A percentile compares a stretch with the other conserved stretches of the same genome.
phyloP scores from a whole-genome alignment of 495 filamentous ascomycete genomes.

The Aspergillus olivimuriae region DNA sequence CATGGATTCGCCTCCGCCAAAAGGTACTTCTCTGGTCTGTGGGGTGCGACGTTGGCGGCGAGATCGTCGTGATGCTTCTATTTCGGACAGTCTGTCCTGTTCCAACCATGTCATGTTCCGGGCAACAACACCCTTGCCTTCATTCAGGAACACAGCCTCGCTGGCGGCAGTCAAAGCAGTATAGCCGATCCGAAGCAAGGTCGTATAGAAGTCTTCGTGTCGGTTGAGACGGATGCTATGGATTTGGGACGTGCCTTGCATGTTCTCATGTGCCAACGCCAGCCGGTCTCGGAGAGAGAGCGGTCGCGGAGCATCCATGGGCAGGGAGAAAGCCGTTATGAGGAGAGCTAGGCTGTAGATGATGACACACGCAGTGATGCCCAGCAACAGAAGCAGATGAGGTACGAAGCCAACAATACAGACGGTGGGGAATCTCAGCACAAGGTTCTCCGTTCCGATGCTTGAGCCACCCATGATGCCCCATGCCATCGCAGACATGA shows the following conservation, averaged over 20 bases:
- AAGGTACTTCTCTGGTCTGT: constrained; percentile 22
- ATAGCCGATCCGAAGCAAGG: constrained; percentile 79
- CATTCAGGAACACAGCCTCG: constrained; percentile 92
- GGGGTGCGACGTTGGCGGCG: constrained; percentile 17
- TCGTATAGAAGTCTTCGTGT: constrained; percentile 93
- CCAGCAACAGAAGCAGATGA: constrained; percentile 74
- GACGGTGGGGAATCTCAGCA: constrained; percentile 83
- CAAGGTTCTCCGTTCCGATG: constrained; percentile 32
- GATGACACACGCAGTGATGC: constrained; percentile 62
- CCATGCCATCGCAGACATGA: constrained; percentile 74
- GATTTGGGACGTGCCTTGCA: constrained; percentile 85
- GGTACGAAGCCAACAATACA: constrained; percentile 94
- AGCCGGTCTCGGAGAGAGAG: constrained; percentile 51
- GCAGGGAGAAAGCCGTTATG: constrained; percentile 67
- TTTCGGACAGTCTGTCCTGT: constrained; percentile 66
- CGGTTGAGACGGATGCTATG: constrained; percentile 69
- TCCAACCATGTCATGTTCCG: constrained; percentile 88
- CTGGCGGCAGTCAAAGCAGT: constrained; percentile 82
- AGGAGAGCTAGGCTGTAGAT: constrained; percentile 75
- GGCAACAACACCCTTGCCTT: constrained; percentile 70
- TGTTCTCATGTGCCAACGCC: constrained; percentile 66
- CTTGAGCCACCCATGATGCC: constrained; percentile 56
- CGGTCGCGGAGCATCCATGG: constrained; percentile 29
- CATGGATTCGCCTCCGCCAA: constrained; percentile 25
- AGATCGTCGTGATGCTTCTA: constrained; percentile 32